phyloP scores from a whole-genome alignment of 2,329 filamentous ascomycete genomes.

The Penicillium sp. region DNA sequence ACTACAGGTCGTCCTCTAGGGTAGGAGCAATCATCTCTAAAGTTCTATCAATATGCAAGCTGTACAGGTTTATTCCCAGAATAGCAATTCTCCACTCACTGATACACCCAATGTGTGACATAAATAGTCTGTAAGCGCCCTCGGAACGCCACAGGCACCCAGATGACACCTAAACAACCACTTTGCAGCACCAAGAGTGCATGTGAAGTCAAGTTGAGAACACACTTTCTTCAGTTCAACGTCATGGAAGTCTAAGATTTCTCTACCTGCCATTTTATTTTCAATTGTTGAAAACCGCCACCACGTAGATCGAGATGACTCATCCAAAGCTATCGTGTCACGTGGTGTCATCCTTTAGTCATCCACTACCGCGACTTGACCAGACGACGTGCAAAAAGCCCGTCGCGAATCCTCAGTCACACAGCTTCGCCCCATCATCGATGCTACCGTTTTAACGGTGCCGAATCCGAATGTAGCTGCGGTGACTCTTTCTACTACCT shows the following conservation, averaged over 20 bases:
- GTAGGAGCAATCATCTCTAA: not conserved
- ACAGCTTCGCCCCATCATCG: constrained; percentile 20
- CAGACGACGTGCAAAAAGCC: constrained; percentile 24
- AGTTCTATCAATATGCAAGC: not conserved
- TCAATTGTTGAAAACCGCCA: not conserved
- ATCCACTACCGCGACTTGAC: constrained; percentile 23
- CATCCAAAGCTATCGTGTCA: not conserved
- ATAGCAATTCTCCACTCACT: constrained; percentile 6
- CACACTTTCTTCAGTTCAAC: not conserved
- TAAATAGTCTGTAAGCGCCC: constrained; percentile 23
- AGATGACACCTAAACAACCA: not conserved
- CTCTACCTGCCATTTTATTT: not conserved
- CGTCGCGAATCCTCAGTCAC: constrained; percentile 21
- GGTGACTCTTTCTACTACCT: constrained; percentile 24
- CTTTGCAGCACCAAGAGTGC: not conserved
- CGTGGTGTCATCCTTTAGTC: constrained; percentile 11
- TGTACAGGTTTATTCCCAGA: not conserved
- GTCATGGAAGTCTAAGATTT: not conserved
- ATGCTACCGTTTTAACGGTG: constrained; percentile 32
- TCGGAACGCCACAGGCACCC: constrained; percentile 9
- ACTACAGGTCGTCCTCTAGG: not conserved
- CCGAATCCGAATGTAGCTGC: constrained; percentile 38
- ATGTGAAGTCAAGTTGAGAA: not conserved
- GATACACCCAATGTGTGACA: constrained; percentile 16
- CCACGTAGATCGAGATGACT: not conserved